Conservation (phyloP, 1,139 yeast genomes). For the Taphrina confusa region DNA sequence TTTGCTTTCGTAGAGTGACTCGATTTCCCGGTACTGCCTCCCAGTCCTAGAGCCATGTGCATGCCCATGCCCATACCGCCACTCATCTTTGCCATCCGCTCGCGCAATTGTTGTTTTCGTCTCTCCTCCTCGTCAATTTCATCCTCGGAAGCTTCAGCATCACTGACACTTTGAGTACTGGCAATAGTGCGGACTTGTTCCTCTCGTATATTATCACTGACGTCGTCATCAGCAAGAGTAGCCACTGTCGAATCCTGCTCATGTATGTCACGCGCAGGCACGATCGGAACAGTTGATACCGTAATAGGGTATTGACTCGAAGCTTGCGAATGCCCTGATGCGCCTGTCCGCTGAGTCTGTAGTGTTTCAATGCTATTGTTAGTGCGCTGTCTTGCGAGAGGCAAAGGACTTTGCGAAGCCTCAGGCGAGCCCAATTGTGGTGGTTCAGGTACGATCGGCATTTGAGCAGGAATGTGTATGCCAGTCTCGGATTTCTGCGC, state of each 20-base stretch:
- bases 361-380: not conserved
- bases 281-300: too few relatives aligned
- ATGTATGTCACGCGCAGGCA: too few relatives aligned
- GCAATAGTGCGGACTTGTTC: too few relatives aligned
- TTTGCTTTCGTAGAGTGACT: conserved; percentile 43
- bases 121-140: conserved; percentile 75
- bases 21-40: not conserved
- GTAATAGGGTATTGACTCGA: not conserved
- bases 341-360: conserved; percentile 2
- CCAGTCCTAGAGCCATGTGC: conserved; percentile 51
- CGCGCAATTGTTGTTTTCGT: conserved; percentile 75
- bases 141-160: conserved; percentile 45
- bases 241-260: too few relatives aligned
- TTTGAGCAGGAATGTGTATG: too few relatives aligned
- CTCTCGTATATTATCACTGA: too few relatives aligned
- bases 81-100: conserved; percentile 92
- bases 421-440: not conserved
- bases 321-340: not conserved
- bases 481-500: too few relatives aligned
- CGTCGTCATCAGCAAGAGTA: too few relatives aligned
- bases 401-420: not conserved
- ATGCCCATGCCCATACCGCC: conserved; percentile 80
- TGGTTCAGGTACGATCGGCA: not conserved
- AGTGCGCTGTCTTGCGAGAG: not conserved
- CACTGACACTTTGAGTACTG: too few relatives aligned